Evolutionary conservation across 2,329 filamentous ascomycete genomes (phyloP).

Genomic region (Tolypocladium cylindrosporum): DNA sequence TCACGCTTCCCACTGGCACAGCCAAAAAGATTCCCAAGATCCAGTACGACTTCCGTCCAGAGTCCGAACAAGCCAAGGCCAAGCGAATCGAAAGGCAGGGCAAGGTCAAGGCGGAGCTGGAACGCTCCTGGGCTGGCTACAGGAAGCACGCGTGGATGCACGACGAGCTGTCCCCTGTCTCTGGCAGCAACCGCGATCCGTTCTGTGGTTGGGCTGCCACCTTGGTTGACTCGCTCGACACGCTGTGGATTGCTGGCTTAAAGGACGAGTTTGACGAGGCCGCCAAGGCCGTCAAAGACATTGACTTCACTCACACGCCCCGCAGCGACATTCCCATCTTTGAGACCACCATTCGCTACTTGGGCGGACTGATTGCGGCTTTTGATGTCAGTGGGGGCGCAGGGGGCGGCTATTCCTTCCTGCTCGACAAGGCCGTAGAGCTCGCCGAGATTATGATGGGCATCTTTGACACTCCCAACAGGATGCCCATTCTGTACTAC

Average conservation of each 20-base stretch:
- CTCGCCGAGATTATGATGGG: conserved; percentile 73
- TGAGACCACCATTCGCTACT: conserved; percentile 83
- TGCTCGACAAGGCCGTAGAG: conserved; percentile 70
- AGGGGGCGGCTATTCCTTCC: conserved; percentile 45
- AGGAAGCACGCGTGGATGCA: conserved; percentile 70
- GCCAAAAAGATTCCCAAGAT: conserved; percentile 65
- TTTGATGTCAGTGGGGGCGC: conserved; percentile 71
- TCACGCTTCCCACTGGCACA: conserved; percentile 62
- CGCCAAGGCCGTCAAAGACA: conserved; percentile 54
- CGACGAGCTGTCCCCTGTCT: conserved; percentile 73
- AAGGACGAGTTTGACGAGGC: conserved; percentile 73
- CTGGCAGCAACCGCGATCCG: conserved; percentile 58
- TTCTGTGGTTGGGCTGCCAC: conserved; percentile 92
- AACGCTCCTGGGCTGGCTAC: conserved; percentile 76
- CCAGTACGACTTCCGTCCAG: conserved; percentile 62
- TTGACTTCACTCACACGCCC: conserved; percentile 71
- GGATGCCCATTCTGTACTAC: conserved; percentile 80
- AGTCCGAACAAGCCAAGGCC: conserved; percentile 48
- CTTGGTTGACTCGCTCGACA: conserved; percentile 72
- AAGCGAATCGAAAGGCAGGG: conserved; percentile 55
- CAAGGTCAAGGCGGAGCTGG: conserved; percentile 63
- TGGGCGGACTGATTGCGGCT: conserved; percentile 75
- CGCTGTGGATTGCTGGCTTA: conserved; percentile 78
- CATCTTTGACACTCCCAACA: conserved; percentile 84
- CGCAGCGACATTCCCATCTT: conserved; percentile 74